Evolutionary conservation across 2,329 filamentous ascomycete species (phyloP).

Genomic region (Zasmidium cellare): DNA sequence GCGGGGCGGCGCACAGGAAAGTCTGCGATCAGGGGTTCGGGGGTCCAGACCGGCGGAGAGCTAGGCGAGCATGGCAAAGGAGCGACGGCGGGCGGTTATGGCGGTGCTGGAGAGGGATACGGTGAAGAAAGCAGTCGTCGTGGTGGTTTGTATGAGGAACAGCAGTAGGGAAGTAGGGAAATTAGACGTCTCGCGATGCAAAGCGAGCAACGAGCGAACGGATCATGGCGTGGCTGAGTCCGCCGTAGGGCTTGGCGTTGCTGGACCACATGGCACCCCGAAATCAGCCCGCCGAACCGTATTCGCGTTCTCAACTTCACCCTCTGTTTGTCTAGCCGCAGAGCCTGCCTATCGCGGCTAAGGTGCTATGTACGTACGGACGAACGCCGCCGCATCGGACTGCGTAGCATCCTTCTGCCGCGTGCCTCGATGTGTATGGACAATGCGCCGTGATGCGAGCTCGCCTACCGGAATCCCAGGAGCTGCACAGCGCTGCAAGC

Average conservation of each 20-base stretch:
- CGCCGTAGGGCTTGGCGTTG: no score
- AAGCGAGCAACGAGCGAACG: neutral
- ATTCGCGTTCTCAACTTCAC: neutral
- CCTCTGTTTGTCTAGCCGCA: neutral
- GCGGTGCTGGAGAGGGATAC: neutral
- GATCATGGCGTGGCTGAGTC: no score
- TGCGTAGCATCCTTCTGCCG: neutral
- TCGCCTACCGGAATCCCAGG: no score
- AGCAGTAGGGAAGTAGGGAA: neutral
- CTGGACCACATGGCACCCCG: neutral
- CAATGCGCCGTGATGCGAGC: no score
- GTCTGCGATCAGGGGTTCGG: neutral
- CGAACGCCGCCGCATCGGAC: neutral
- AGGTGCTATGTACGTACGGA: neutral
- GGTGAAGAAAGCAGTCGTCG: neutral
- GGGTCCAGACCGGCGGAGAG: neutral
- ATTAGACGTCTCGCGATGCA: neutral
- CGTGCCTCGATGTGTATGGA: neutral
- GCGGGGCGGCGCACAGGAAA: neutral
- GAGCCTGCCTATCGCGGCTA: neutral
- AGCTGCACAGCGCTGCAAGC: neutral
- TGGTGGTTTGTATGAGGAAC: neutral
- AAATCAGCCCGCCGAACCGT: neutral
- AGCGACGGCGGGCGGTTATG: neutral
- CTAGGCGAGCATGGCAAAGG: neutral